Evolutionary conservation across 805 yeast genomes (phyloP), one percentile per base, ranked within the genome.

Genomic region (Cyberlindnera veronae): DNA sequence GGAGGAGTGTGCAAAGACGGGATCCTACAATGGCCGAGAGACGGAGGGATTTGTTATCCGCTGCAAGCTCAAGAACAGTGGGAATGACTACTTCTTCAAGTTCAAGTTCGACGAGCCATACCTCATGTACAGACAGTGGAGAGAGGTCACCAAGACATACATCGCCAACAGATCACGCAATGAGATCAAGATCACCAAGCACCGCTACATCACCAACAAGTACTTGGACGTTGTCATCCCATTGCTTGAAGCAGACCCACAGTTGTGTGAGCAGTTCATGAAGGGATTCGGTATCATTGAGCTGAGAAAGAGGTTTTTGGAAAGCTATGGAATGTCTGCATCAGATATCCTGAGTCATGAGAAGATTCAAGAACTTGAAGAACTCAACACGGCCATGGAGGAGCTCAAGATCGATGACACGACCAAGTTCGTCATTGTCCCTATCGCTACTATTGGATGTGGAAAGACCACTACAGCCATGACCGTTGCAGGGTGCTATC

Each of bases 81-180:
- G 10, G 4, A 10, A 45, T 11, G 85, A 81, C 47, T 88, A 74
- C 54, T 86, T 91, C 62, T 93, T 89, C 76, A 93, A 93, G 63
- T 93, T 69, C 67, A 93, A 93, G 62, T 93, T 93, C 60, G 95
- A 89, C 50, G 95, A 93, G 63, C 99, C 99, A 0, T 93, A 93
- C 58, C 64, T 89, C 32, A 73, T 93, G 73, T 93, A 89, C 61
- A 72, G 99, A 43, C 86, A 84, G 52, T 79, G 95, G 76, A 73
- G 99, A 49, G 98, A 93, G 54, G 84, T 79, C 2, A 88, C 97
- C 1, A 81, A 76, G 55, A 67, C 66, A 32, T 74, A 75, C 45
- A 69, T 84, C 9, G 42, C 53, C 0, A 42, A 47, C 12, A 42
- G 45, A 33, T 33, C 43, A 49, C 57, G 61, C 49, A 40, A 53